phyloP scores from a whole-genome alignment of 768 basidiomycete species.

The Russula olivacea region DNA sequence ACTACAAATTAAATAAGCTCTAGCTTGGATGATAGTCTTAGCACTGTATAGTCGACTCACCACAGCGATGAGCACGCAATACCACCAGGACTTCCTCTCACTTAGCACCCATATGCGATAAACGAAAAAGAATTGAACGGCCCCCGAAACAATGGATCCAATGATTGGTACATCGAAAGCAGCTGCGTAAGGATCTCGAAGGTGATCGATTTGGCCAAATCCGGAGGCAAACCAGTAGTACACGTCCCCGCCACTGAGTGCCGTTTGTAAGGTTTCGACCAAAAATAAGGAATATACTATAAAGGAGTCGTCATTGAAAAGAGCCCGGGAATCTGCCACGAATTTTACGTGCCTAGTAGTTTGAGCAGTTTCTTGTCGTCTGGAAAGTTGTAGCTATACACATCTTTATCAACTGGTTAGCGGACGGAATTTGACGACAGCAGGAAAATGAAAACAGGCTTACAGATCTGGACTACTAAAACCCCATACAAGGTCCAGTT shows the following conservation, averaged over 20 bases:
- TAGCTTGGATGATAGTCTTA: background rate
- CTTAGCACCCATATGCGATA: conserved; percentile 20
- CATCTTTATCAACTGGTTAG: conserved; percentile 4
- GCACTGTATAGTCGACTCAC: background rate
- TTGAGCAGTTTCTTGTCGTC: conserved; percentile 4
- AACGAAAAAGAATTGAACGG: conserved; percentile 16
- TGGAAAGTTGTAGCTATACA: conserved; percentile 15
- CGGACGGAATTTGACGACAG: background rate
- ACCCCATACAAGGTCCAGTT: conserved; percentile 14
- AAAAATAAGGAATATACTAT: conserved; percentile 11
- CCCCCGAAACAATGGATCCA: background rate
- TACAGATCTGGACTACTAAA: conserved; percentile 13
- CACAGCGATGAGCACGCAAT: conserved; percentile 2
- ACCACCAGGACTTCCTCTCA: background rate
- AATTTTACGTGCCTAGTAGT: background rate
- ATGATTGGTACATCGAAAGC: conserved; percentile 6
- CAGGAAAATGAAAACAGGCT: background rate
- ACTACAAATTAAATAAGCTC: background rate
- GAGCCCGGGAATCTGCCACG: background rate
- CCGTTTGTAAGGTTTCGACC: conserved; percentile 10
- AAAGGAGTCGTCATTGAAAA: background rate
- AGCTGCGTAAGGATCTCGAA: background rate
- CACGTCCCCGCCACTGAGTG: conserved; percentile 5
- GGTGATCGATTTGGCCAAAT: conserved; percentile 20
- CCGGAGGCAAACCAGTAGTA: conserved; percentile 10